Conservation (phyloP, 768 basidiomycete species). For the Pisolithus orientalis region DNA sequence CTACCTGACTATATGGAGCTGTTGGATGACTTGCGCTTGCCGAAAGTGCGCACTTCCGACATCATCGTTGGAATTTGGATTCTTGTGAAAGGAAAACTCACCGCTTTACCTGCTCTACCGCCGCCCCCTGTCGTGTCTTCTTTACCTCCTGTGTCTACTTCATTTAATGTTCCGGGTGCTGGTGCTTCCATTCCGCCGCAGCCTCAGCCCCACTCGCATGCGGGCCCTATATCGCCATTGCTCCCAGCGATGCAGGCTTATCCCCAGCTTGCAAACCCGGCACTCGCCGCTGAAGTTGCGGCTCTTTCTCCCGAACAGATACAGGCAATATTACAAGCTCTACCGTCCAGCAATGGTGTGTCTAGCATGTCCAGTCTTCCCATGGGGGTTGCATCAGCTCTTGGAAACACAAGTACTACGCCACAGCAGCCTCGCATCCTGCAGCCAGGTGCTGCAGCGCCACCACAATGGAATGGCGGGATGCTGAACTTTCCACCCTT, state of each 20-base stretch:
- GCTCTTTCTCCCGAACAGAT: conserved; percentile 74
- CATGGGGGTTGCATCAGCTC: conserved; percentile 21
- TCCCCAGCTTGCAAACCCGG: conserved; percentile 37
- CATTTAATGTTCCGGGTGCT: conserved; percentile 9
- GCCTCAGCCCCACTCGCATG: conserved; percentile 11
- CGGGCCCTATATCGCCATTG: conserved; percentile 10
- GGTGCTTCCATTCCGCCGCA: conserved; percentile 7
- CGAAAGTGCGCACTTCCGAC: conserved; percentile 54
- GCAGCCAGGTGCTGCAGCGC: conserved; percentile 15
- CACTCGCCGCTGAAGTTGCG: conserved; percentile 66
- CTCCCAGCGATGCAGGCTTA: conserved; percentile 24
- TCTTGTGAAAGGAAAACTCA: conserved; percentile 74
- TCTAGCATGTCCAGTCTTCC: conserved; percentile 25
- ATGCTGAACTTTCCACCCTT: background rate
- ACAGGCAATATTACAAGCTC: conserved; percentile 55
- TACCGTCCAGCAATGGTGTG: conserved; percentile 38
- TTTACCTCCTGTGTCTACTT: conserved; percentile 10
- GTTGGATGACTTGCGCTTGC: conserved; percentile 67
- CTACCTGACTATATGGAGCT: conserved; percentile 85
- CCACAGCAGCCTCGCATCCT: conserved; percentile 13
- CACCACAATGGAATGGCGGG: conserved; percentile 9
- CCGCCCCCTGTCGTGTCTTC: conserved; percentile 14
- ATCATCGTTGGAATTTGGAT: conserved; percentile 81
- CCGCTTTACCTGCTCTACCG: conserved; percentile 30
- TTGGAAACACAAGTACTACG: conserved; percentile 16